phyloP scores from a whole-genome alignment of 225 moss, liverwort and hornwort genomes.

The Polytrichum commune region DNA sequence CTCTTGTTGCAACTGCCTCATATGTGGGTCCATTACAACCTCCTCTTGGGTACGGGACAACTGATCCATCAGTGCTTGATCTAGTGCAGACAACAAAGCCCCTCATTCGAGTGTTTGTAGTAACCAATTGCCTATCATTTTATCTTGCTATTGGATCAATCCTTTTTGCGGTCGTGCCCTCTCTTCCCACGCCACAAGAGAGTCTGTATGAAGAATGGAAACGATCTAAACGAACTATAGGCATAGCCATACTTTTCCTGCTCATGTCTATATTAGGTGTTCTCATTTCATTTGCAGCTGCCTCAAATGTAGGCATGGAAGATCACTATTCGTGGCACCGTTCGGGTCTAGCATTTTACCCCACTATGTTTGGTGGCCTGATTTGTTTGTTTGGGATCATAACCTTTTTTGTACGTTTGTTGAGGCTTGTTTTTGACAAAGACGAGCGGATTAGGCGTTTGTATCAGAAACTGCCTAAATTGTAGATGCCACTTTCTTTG shows the following conservation, averaged over 20 bases:
- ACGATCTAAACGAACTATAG: slow-evolving; percentile 5
- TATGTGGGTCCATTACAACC: slow-evolving; percentile 21
- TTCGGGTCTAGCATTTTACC: slow-evolving; percentile 10
- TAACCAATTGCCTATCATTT: slow-evolving; percentile 27
- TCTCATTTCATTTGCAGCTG: neutral
- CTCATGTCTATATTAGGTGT: slow-evolving; percentile 15
- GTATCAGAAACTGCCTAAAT: neutral
- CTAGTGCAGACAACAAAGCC: neutral
- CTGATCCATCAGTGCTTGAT: neutral
- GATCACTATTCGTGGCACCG: neutral
- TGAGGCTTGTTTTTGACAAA: neutral
- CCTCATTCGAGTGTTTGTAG: slow-evolving; percentile 15
- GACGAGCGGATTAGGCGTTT: neutral
- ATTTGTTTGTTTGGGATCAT: slow-evolving; percentile 7
- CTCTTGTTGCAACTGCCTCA: slow-evolving; percentile 28
- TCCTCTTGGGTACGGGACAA: slow-evolving; percentile 13
- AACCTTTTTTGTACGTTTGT: neutral
- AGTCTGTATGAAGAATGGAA: slow-evolving; percentile 8
- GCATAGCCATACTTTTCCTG: slow-evolving; percentile 14
- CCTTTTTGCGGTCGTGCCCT: slow-evolving; percentile 22
- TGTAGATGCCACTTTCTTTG: too few species aligned
- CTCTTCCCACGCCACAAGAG: slow-evolving; percentile 24
- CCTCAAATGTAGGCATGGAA: slow-evolving; percentile 12
- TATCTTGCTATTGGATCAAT: slow-evolving; percentile 10
- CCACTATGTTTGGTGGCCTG: slow-evolving; percentile 4